phyloP scores from a whole-genome alignment of 352 stramenopile genomes.

The Thraustochytrium striatum region DNA sequence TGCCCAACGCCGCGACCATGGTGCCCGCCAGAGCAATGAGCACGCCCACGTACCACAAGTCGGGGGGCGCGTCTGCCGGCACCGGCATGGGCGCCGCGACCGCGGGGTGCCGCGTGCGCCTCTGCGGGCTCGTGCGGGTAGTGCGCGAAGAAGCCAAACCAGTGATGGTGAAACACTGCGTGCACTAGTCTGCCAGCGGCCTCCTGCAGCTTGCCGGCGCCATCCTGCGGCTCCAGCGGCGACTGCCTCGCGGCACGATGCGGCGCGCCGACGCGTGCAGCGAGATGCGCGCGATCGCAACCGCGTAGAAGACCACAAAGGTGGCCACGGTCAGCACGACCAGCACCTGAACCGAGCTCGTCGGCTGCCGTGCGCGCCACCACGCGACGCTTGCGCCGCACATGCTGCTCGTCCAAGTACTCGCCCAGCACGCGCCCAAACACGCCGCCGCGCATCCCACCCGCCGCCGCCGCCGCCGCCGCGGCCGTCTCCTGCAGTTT shows the following conservation, averaged over 20 bases:
- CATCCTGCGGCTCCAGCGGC: not conserved
- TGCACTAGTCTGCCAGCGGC: not conserved
- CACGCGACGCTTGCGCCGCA: no score
- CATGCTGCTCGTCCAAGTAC: no score
- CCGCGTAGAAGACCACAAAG: slow-evolving; percentile 26
- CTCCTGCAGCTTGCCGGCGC: slow-evolving; percentile 5
- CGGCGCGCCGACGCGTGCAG: not conserved
- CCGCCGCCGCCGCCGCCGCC: no score
- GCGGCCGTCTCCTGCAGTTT: no score
- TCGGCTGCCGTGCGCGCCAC: no score
- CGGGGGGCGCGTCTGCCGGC: not conserved
- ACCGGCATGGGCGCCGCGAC: not conserved
- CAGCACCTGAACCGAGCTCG: no score
- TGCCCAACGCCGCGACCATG: slow-evolving; percentile 34
- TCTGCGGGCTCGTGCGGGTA: slow-evolving; percentile 18
- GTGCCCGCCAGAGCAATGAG: slow-evolving; percentile 25
- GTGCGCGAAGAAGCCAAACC: slow-evolving; percentile 29
- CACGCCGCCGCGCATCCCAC: no score
- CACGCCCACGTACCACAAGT: slow-evolving; percentile 42
- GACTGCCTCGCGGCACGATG: not conserved
- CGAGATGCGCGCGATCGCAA: slow-evolving; percentile 23
- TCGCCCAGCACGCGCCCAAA: no score
- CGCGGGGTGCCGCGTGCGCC: not conserved
- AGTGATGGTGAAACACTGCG: slow-evolving; percentile 33
- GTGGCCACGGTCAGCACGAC: not conserved